Evolutionary conservation across 495 filamentous ascomycete genomes (phyloP).

Genomic region (Lepidopterella palustris): DNA sequence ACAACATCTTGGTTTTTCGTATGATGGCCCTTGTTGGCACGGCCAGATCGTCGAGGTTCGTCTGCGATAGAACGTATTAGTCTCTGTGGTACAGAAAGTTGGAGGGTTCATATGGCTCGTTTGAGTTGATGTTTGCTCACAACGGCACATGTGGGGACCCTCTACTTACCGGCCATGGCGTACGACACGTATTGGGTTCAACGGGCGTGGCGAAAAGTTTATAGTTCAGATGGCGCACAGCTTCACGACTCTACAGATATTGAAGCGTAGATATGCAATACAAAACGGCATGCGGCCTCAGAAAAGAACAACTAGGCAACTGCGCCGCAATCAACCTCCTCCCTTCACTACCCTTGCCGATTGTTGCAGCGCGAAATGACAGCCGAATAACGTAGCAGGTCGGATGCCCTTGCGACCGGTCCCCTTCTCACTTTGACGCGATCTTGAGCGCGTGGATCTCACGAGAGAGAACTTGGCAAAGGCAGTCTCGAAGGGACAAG

Average conservation of each 20-base stretch:
- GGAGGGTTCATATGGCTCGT: neutral
- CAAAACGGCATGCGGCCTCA: constrained; percentile 3
- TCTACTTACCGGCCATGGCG: constrained; percentile 39
- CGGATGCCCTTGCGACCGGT: neutral
- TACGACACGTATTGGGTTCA: constrained; percentile 2
- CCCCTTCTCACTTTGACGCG: neutral
- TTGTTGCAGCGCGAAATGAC: neutral
- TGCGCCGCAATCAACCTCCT: neutral
- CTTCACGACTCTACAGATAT: constrained; percentile 3
- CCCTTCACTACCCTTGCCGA: neutral
- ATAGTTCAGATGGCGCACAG: neutral
- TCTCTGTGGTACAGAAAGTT: neutral
- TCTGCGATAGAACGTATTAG: constrained; percentile 43
- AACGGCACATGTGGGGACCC: neutral
- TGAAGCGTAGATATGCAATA: constrained; percentile 1
- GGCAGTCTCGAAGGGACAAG: neutral
- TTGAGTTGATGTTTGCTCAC: neutral
- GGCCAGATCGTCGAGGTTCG: constrained; percentile 86
- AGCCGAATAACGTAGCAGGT: neutral
- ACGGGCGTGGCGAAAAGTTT: constrained; percentile 2
- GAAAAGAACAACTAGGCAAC: constrained; percentile 2
- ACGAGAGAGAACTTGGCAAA: neutral
- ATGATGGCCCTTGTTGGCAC: constrained; percentile 93
- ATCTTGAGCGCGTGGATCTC: neutral
- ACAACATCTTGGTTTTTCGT: constrained; percentile 52